Evolutionary conservation across 2,329 filamentous ascomycete species (phyloP), one percentile per base, ranked within the genome.

Genomic region (Samsoniella hepiali): DNA sequence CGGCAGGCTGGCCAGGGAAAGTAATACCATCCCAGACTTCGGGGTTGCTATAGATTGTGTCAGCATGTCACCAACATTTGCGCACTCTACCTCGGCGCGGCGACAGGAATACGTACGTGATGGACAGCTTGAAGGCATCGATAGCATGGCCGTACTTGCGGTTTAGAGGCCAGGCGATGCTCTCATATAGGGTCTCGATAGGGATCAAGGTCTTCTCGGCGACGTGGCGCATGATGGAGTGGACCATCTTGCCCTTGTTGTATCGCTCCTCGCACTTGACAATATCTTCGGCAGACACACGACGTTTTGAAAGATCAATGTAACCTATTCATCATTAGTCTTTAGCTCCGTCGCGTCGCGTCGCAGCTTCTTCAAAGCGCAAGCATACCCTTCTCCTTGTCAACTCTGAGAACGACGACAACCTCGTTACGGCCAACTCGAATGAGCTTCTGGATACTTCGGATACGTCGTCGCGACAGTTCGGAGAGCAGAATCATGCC

Each of bases 211-310:
- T 96, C 85, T 97, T 97, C 82, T 99, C 93, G 69, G 95, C 94
- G 67, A 99, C 95, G 78, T 99, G 95, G 77, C 94, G 90, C 91
- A 99, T 94, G 79, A 99, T 97, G 62, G 92, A 96, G 80, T 99
- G 95, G 47, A 98, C 95, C 84, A 97, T 96, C 84, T 99, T 99
- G 83, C 92, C 91, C 88, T 99, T 99, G 87, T 99, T 99, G 85
- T 97, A 99, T 71, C 95, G 88, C 82, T 99, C 95, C 77, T 99
- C 95, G 77, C 96, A 99, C 82, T 97, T 97, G 71, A 97, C 84
- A 68, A 98, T 95, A 81, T 99, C 95, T 77, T 99, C 95, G 51
- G 95, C 91, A 50, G 93, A 97, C 65, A 99, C 95, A 82, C 95
- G 90, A 75, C 95, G 93, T 84, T 99, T 99, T 67, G 93, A 97